Percentiles rank a stretch among this genome's conserved stretches.
Evolutionary conservation across 345 rosid genomes (phyloP).

Genomic region (Syzygium aqueum): DNA sequence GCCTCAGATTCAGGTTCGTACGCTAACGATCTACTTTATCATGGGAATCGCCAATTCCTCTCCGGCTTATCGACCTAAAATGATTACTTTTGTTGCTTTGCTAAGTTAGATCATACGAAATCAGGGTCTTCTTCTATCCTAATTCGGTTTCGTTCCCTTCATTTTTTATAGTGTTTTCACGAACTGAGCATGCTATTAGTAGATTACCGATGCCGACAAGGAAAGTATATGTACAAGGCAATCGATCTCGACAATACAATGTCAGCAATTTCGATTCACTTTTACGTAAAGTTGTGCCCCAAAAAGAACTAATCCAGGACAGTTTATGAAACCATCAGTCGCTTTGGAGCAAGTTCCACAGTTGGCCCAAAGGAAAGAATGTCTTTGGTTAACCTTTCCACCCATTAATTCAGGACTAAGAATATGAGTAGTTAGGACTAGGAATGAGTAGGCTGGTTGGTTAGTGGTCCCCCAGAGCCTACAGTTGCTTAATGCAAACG

Average conservation of each 20-base stretch:
- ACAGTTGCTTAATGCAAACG: background rate
- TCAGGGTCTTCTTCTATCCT: background rate
- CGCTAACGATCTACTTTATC: background rate
- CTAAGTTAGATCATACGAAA: background rate
- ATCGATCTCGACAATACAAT: background rate
- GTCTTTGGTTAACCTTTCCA: background rate
- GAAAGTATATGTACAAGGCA: background rate
- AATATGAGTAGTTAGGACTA: background rate
- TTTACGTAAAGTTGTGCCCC: background rate
- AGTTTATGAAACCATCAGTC: background rate
- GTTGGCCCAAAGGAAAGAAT: background rate
- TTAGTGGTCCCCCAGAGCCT: background rate
- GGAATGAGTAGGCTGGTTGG: background rate
- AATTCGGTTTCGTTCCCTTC: background rate
- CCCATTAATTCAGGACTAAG: background rate
- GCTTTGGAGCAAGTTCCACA: background rate
- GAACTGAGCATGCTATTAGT: background rate
- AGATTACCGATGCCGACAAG: rapidly evolving
- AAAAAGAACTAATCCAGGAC: background rate
- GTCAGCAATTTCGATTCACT: background rate
- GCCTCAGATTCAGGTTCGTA: background rate
- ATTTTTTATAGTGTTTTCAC: background rate
- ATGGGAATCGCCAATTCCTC: background rate
- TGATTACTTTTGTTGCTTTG: background rate
- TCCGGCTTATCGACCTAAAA: background rate